Evolutionary conservation across 371 early-diverging fungal genomes (phyloP).

Genomic region (Mortierella sp.): DNA sequence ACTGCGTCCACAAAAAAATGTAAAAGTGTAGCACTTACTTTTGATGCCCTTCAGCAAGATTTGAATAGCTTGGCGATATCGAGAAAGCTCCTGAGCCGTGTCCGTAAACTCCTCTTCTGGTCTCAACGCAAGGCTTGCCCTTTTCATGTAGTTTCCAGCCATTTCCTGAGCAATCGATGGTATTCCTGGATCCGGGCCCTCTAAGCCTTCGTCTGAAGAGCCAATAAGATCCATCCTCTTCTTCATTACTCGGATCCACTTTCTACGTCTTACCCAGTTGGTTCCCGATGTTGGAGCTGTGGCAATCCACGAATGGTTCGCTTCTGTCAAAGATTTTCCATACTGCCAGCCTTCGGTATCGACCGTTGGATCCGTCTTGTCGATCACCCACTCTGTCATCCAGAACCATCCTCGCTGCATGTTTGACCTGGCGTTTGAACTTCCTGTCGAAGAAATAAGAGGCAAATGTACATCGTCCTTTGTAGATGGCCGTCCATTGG

Average conservation of each 20-base stretch:
- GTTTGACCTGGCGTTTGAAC: conserved; percentile 33
- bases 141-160: conserved; percentile 60
- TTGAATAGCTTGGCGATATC: conserved; percentile 74
- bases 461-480: conserved; percentile 72
- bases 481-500: conserved; percentile 66
- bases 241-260: conserved; percentile 88
- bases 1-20: neutral
- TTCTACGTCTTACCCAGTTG: conserved; percentile 79
- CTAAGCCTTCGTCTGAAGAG: neutral
- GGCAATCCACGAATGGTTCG: conserved; percentile 69
- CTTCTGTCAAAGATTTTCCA: conserved; percentile 68
- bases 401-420: conserved; percentile 78
- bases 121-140: conserved; percentile 55
- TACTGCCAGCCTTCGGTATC: conserved; percentile 84
- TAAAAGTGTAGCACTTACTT: conserved; percentile 55
- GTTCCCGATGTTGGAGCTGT: conserved; percentile 68
- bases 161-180: conserved; percentile 23
- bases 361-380: conserved; percentile 73
- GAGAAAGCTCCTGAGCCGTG: conserved; percentile 58
- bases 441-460: conserved; percentile 27
- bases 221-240: conserved; percentile 66
- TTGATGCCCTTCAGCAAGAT: conserved; percentile 74
- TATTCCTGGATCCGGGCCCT: neutral
- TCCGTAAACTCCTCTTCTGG: conserved; percentile 40
- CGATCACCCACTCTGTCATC: conserved; percentile 88